Conservation (phyloP, 2,329 filamentous ascomycete genomes). For the Hypomyces rosellus region DNA sequence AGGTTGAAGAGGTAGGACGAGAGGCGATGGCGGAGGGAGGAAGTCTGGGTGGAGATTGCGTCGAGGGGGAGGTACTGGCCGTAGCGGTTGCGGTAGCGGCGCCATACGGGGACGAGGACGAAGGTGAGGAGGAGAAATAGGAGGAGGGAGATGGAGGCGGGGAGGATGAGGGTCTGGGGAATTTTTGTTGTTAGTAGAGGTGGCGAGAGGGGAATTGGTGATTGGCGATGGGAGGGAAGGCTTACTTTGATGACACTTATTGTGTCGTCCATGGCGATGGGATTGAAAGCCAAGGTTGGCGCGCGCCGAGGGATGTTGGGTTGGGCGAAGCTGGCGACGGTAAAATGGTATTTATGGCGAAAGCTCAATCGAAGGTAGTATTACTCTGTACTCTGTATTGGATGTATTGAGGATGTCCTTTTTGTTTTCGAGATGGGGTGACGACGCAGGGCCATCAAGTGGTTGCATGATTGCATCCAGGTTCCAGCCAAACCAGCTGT, state of each 20-base stretch:
- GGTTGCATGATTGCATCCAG: too few species aligned
- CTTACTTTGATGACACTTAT: conserved; percentile 31
- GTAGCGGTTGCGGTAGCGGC: conserved; percentile 63
- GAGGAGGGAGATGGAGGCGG: conserved; percentile 62
- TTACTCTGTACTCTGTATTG: too few species aligned
- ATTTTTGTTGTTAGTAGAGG: conserved; percentile 10
- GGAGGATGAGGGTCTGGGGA: conserved; percentile 60
- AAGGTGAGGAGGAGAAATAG: conserved; percentile 63
- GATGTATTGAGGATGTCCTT: too few species aligned
- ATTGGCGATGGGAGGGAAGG: not conserved
- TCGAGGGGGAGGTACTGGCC: conserved; percentile 68
- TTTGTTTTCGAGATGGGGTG: too few species aligned
- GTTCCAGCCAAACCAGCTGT: too few species aligned
- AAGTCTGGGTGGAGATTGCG: conserved; percentile 51
- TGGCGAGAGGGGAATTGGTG: not conserved
- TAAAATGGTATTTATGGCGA: too few species aligned
- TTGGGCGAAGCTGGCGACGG: too few species aligned
- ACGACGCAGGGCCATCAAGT: too few species aligned
- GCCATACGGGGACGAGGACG: conserved; percentile 61
- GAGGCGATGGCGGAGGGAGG: conserved; percentile 47
- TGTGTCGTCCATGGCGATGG: conserved; percentile 25
- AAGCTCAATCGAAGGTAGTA: too few species aligned
- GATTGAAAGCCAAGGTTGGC: not conserved
- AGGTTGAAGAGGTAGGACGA: conserved; percentile 23
- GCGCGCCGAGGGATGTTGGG: too few species aligned